Evolutionary conservation across 768 basidiomycete species (phyloP).

Genomic region (Amanita pseudoporphyria): DNA sequence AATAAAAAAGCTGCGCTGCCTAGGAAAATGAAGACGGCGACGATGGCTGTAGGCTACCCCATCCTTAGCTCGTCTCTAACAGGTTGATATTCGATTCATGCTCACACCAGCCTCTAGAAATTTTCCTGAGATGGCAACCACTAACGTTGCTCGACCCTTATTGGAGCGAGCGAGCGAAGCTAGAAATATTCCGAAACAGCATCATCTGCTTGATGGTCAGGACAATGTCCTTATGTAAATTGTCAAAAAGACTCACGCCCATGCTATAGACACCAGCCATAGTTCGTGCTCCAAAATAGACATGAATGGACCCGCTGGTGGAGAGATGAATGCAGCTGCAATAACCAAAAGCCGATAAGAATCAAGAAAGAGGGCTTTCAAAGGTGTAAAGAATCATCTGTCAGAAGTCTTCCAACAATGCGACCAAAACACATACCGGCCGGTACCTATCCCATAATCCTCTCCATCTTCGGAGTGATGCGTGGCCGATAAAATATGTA

Average conservation of each 20-base stretch:
- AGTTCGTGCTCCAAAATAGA: slow-evolving; percentile 57
- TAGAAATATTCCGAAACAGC: slow-evolving; percentile 53
- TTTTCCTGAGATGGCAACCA: slow-evolving; percentile 35
- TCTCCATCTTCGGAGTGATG: slow-evolving; percentile 39
- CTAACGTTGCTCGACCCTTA: slow-evolving; percentile 25
- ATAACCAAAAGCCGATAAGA: slow-evolving; percentile 37
- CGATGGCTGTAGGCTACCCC: slow-evolving; percentile 45
- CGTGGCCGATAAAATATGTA: too few species aligned
- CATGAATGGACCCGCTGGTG: slow-evolving; percentile 62
- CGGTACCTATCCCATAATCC: slow-evolving; percentile 52
- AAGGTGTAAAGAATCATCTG: not conserved
- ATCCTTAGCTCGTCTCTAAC: not conserved
- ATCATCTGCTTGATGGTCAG: slow-evolving; percentile 38
- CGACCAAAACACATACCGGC: slow-evolving; percentile 9
- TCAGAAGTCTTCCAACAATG: not conserved
- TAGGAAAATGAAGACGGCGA: slow-evolving; percentile 53
- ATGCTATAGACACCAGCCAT: slow-evolving; percentile 37
- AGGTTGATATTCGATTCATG: slow-evolving; percentile 4
- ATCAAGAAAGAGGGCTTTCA: slow-evolving; percentile 46
- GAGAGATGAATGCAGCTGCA: slow-evolving; percentile 53
- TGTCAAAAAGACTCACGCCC: slow-evolving; percentile 44
- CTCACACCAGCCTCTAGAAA: slow-evolving; percentile 45
- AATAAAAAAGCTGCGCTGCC: slow-evolving; percentile 50
- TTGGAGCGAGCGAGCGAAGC: slow-evolving; percentile 46
- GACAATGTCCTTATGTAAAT: not conserved